Conservation (phyloP, 2,329 filamentous ascomycete species). For the Torrubiellomyces zombiae region DNA sequence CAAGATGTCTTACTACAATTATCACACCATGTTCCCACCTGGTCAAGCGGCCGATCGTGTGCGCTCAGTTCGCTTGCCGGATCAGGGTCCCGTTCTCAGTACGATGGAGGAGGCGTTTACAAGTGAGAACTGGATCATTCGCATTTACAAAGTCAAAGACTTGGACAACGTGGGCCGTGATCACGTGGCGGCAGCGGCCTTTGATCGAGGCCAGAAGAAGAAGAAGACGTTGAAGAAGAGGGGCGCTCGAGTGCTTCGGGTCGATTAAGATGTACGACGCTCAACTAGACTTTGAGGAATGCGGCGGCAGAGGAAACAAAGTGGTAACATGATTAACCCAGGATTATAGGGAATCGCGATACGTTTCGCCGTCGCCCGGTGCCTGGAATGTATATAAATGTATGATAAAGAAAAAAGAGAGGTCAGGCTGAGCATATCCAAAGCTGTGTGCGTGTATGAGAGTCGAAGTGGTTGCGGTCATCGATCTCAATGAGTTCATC, state of each 20-base stretch:
- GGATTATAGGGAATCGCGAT: too few relatives aligned
- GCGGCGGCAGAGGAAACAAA: too few relatives aligned
- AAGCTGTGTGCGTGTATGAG: too few relatives aligned
- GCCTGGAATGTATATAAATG: slow-evolving; percentile 22
- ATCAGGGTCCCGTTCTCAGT: slow-evolving; percentile 68
- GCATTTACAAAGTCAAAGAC: slow-evolving; percentile 99
- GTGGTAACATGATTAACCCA: too few relatives aligned
- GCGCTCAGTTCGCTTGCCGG: slow-evolving; percentile 63
- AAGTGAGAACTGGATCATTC: slow-evolving; percentile 99
- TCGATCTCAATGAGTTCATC: too few relatives aligned
- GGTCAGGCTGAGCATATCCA: too few relatives aligned
- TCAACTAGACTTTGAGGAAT: too few relatives aligned
- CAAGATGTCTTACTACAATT: slow-evolving; percentile 99
- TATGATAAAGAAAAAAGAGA: slow-evolving; percentile 10
- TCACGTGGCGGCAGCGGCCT: slow-evolving; percentile 51
- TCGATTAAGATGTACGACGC: slow-evolving; percentile 37
- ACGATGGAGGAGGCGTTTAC: slow-evolving; percentile 95
- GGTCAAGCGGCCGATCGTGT: slow-evolving; percentile 87
- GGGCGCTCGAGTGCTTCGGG: slow-evolving; percentile 53
- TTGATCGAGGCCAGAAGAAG: slow-evolving; percentile 70
- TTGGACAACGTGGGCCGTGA: slow-evolving; percentile 91
- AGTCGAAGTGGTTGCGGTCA: too few relatives aligned
- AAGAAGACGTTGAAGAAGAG: slow-evolving; percentile 60
- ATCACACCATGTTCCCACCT: slow-evolving; percentile 73
- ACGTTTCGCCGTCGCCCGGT: too few relatives aligned